phyloP scores from a whole-genome alignment of 306 rosid genomes.

The Ziziphus jujuba region DNA sequence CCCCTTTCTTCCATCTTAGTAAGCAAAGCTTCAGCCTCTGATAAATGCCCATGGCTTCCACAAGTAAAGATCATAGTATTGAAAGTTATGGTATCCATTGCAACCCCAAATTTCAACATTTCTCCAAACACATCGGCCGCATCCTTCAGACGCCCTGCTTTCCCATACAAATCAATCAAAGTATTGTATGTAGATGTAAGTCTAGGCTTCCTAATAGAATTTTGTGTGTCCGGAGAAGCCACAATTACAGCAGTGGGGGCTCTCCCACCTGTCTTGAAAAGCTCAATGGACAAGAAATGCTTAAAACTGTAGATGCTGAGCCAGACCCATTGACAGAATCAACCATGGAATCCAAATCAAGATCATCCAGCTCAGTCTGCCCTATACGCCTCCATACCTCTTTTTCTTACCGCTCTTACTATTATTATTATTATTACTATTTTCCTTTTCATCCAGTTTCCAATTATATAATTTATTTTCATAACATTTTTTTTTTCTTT shows the following conservation, averaged over 20 bases:
- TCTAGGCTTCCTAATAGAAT: constrained; percentile 42
- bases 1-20: constrained; percentile 80
- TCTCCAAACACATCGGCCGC: constrained; percentile 78
- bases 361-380: constrained; percentile 61
- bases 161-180: constrained; percentile 84
- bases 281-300: constrained; percentile 86
- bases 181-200: constrained; percentile 73
- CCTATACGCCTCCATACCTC: constrained; percentile 56
- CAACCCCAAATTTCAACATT: constrained; percentile 80
- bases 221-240: constrained; percentile 24
- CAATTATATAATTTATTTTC: no score
- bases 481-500: no score
- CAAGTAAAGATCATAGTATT: constrained; percentile 81
- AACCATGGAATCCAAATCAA: constrained; percentile 52
- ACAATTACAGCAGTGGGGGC: constrained; percentile 24
- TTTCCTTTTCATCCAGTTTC: no score
- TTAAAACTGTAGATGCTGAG: constrained; percentile 54
- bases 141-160: constrained; percentile 76
- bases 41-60: constrained; percentile 78
- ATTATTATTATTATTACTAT: no score
- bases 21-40: constrained; percentile 80
- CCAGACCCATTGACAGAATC: constrained; percentile 35
- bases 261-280: constrained; percentile 81
- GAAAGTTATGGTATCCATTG: constrained; percentile 73
- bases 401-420: constrained; percentile 38